Evolutionary conservation across 2,329 filamentous ascomycete species (phyloP), one percentile per base, ranked within the genome.

Genomic region (Septoria linicola): DNA sequence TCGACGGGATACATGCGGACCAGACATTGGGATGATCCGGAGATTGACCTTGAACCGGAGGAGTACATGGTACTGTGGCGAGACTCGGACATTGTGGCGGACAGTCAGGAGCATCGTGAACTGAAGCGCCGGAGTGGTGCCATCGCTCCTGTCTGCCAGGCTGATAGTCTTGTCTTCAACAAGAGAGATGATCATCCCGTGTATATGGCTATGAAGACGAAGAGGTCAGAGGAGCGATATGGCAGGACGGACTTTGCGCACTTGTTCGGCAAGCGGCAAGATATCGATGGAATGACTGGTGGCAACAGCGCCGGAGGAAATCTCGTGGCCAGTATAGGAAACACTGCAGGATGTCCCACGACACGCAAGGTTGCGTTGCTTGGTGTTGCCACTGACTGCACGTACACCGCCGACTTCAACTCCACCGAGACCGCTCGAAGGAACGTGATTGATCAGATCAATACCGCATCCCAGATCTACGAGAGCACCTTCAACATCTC

Each of bases 401-500:
- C 83, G 7, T 97, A 97, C 67, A 89, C 85, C 32, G 76, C 75
- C 1, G 77, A 78, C 3, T 95, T 96, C 68, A 80, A 84, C 55
- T 80, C 78, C 17, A 80, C 80, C 36, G 76, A 81, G 43, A 75
- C 81, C n/a, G 80, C 85, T 19, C 80, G 84, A 49, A 70, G 80
- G 55, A 93, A 93, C 67, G 80, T 99, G 56, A 90, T 99, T 62
- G 78, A 76, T 45, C 79, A 89, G 66, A 87, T 99, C 68, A 96
- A 95, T 72, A 78, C 83, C 37, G 93, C 93, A 0, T 96, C 92
- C 1, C 81, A 84, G 55, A 73, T 96, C 8, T 99, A 93, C 66
- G 93, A 99, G 69, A 82, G 79, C 61, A 88, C 88, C 6, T 97
- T 99, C 75, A 96, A 96, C 70, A 92, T 99, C 63, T 92, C 91